These are phyloP conservation scores for Ophiostoma quercus DNA, from an alignment of 2,329 filamentous ascomycete species.

Conservation along the genomic window DNA sequence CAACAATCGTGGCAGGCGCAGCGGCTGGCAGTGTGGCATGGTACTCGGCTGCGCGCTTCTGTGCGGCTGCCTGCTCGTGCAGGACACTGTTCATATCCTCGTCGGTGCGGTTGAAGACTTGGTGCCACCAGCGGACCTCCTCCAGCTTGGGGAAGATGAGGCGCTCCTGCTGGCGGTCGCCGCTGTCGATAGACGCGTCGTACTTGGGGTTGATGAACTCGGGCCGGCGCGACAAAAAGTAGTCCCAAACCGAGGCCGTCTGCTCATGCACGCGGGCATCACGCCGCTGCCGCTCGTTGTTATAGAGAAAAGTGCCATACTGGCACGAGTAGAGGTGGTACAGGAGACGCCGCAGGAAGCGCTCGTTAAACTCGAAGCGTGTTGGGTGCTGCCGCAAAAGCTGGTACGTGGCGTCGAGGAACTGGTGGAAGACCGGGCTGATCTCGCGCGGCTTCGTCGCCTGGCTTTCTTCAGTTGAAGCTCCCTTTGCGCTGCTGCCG, in stretches of 20 bases:
- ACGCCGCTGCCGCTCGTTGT: conserved; percentile 82
- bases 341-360: conserved; percentile 79
- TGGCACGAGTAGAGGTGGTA: conserved; percentile 96
- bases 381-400: conserved; percentile 77
- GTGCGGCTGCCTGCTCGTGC: conserved; percentile 45
- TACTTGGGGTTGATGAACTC: conserved; percentile 83
- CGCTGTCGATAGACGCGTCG: conserved; percentile 69
- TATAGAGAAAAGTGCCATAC: conserved; percentile 94
- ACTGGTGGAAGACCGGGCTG: conserved; percentile 95
- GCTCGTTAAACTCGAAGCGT: conserved; percentile 93
- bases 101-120: conserved; percentile 78
- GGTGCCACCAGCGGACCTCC: conserved; percentile 90
- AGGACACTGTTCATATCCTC: conserved; percentile 83
- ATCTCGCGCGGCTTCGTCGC: conserved; percentile 83
- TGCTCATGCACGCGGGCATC: conserved; percentile 63
- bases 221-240: conserved; percentile 73
- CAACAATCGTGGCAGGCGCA: conserved; percentile 19
- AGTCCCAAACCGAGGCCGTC: conserved; percentile 90
- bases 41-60: conserved; percentile 36
- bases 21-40: conserved; percentile 27
- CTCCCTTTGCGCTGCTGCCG: conserved; percentile 28
- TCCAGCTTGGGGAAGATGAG: conserved; percentile 73
- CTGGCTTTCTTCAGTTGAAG: conserved; percentile 47
- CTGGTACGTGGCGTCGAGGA: conserved; percentile 90
- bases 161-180: conserved; percentile 70